Evolutionary conservation across 148 eudicot species (phyloP).

Genomic region (Cornus controversa): DNA sequence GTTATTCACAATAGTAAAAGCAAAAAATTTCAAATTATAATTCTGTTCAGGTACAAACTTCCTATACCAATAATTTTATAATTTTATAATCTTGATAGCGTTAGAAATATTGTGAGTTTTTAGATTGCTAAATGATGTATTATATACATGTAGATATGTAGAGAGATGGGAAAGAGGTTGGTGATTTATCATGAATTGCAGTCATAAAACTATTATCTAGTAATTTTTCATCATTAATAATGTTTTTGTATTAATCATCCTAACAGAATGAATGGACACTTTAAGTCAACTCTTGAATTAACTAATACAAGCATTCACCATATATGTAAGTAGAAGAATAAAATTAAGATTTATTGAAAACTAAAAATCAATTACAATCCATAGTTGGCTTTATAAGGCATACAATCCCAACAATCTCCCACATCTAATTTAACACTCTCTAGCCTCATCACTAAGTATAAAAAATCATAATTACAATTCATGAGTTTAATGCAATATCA

Average conservation of each 20-base stretch:
- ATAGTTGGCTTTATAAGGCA: too few relatives aligned
- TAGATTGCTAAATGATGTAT: not conserved
- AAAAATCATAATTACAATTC: not conserved
- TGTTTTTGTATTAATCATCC: too few relatives aligned
- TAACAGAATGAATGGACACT: too few relatives aligned
- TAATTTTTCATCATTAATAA: not conserved
- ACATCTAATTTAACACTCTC: not conserved
- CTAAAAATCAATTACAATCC: too few relatives aligned
- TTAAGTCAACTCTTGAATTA: too few relatives aligned
- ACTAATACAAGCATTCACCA: too few relatives aligned
- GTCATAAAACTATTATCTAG: not conserved
- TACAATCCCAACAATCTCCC: too few relatives aligned
- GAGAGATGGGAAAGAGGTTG: too few relatives aligned
- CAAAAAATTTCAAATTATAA: not conserved
- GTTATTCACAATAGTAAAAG: not conserved
- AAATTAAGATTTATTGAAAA: too few relatives aligned
- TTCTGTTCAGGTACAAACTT: not conserved
- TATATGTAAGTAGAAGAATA: too few relatives aligned
- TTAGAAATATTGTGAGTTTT: too few relatives aligned
- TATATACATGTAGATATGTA: too few relatives aligned
- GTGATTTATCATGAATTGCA: not conserved
- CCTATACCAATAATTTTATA: not conserved
- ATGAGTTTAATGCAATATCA: not conserved
- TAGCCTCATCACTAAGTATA: not conserved
- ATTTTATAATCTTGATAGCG: not conserved